Evolutionary conservation across 73 alveolate genomes (phyloP), one percentile per base, ranked within the genome.

Genomic region (Blepharisma stoltei): DNA sequence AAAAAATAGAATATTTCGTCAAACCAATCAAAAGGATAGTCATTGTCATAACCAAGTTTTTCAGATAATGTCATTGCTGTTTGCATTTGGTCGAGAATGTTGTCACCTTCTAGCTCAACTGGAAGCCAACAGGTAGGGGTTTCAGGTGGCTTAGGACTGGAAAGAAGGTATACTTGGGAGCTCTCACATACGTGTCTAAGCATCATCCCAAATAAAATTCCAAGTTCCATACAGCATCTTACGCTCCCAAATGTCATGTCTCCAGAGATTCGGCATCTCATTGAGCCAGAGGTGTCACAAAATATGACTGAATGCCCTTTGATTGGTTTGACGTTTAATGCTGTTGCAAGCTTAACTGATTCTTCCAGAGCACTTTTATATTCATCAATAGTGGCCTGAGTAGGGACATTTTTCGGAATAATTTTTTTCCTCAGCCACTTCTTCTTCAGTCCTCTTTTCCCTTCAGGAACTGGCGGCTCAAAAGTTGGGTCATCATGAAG

Each of bases 281-380:
- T 65, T 65, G 76, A 65, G 38, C 76, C 76, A 18, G 66, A 23
- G n/a, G 54, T 20, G 21, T 65, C 76, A 65, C 76, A 65, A 14
- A 65, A 32, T 32, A 65, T 32, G n/a, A 65, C 76, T 3, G 76
- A 23, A 32, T 32, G 76, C 70, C 76, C 76, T 65, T 23, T 32
- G 66, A 65, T 23, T 32, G 44, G 44, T 2, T 20, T 32, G 20
- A 65, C 66, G 20, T 32, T 21, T 4, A 32, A 14, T 14, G 44
- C 76, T 21, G 54, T 32, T 9, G 76, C 76, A 65, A 65, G 44
- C 54, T 23, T 21, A 21, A 65, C 54, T 14, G 76, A 9, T 32
- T 65, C 54, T 23, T 65, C 76, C 2, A 65, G 4, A 21, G 76
- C 76, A 14, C 20, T 20, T 32, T 65, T 65, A 20, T 65, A 65